Percentiles rank a stretch among this genome's conserved stretches.
Evolutionary conservation across 768 basidiomycete genomes (phyloP).

Genomic region (Suillus luteus): DNA sequence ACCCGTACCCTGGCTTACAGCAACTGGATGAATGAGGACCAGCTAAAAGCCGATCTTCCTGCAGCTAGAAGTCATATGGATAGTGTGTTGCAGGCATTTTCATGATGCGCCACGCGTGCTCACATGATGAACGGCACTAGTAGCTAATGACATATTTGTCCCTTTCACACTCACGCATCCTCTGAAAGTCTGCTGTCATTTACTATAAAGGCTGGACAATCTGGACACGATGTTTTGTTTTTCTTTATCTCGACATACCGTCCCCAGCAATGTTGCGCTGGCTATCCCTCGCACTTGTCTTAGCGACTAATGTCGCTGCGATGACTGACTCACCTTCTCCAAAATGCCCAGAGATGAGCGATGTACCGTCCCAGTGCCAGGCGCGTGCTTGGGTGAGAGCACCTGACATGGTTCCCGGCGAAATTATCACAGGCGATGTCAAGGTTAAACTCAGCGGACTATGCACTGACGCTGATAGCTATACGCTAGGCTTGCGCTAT

Average conservation of each 20-base stretch:
- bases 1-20: background rate
- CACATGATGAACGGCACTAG: background rate
- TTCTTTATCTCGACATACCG: background rate
- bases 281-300: background rate
- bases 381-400: conserved; percentile 10
- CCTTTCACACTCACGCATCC: background rate
- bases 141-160: background rate
- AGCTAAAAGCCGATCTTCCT: no score
- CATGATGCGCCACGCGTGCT: background rate
- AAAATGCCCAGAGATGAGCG: no score
- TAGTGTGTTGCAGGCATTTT: background rate
- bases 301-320: background rate
- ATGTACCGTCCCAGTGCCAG: background rate
- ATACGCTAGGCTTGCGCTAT: conserved; percentile 4
- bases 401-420: conserved; percentile 9
- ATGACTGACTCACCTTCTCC: background rate
- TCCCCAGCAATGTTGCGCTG: background rate
- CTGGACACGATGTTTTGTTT: background rate
- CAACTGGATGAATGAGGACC: background rate
- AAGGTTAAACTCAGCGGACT: conserved; percentile 4
- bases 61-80: no score
- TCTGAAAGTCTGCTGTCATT: background rate
- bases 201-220: background rate
- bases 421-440: conserved; percentile 4
- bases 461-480: background rate